Conservation (phyloP, 345 rosid species). For the Pugionium dolabratum region DNA sequence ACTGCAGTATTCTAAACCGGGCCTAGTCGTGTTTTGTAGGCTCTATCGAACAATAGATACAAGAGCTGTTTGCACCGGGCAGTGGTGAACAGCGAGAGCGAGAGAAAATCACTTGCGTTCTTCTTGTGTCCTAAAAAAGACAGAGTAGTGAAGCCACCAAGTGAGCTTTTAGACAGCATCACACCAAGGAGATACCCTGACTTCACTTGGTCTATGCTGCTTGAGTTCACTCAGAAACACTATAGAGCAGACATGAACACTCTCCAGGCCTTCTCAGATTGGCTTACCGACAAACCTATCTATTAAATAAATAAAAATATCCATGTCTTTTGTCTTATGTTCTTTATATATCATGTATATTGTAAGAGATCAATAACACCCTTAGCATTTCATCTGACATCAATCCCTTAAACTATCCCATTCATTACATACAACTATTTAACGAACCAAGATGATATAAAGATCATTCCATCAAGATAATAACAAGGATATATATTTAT, state of each 20-base stretch:
- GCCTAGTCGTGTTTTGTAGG: conserved; percentile 44
- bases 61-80: conserved; percentile 96
- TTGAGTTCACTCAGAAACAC: conserved; percentile 83
- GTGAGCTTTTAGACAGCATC: conserved; percentile 53
- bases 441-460: too few relatives aligned
- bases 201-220: conserved; percentile 81
- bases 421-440: too few relatives aligned
- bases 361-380: too few relatives aligned
- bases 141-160: conserved; percentile 77
- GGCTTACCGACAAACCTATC: conserved; percentile 41
- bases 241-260: conserved; percentile 94
- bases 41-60: conserved; percentile 80
- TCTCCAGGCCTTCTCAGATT: conserved; percentile 60
- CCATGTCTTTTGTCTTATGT: not conserved
- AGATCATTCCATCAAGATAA: too few relatives aligned
- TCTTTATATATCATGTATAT: too few relatives aligned
- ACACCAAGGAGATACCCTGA: conserved; percentile 77
- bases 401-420: too few relatives aligned
- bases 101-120: conserved; percentile 95
- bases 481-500: not conserved
- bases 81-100: conserved; percentile 73
- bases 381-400: too few relatives aligned
- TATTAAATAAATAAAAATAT: not conserved
- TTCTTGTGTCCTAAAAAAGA: conserved; percentile 84
- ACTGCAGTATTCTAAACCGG: not conserved